Conservation (phyloP, 495 filamentous ascomycete genomes). For the Xanthoparmelia taractica region DNA sequence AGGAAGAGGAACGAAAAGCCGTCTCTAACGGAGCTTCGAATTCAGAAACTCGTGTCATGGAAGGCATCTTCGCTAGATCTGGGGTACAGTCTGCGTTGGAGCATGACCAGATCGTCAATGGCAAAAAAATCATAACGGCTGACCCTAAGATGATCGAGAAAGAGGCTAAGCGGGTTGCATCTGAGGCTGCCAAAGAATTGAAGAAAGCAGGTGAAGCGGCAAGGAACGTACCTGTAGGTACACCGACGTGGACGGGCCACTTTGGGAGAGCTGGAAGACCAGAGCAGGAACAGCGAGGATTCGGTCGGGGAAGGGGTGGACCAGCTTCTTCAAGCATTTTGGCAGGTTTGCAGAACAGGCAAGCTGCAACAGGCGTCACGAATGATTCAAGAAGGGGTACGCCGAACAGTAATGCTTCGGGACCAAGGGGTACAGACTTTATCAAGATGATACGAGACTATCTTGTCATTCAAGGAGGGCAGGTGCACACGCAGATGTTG, state of each 20-base stretch:
- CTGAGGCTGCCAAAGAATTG: slow-evolving; percentile 65
- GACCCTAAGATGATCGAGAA: slow-evolving; percentile 66
- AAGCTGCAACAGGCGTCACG: slow-evolving; percentile 36
- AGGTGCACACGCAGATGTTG: slow-evolving; percentile 64
- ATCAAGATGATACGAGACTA: slow-evolving; percentile 67
- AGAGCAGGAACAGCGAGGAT: slow-evolving; percentile 30
- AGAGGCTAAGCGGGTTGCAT: slow-evolving; percentile 75
- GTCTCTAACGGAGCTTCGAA: slow-evolving; percentile 38
- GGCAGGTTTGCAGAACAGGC: slow-evolving; percentile 51
- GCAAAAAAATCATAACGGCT: slow-evolving; percentile 53
- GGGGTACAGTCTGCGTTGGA: slow-evolving; percentile 79
- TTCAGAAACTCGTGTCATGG: slow-evolving; percentile 63
- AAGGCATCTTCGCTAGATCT: slow-evolving; percentile 75
- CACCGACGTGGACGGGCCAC: slow-evolving; percentile 88
- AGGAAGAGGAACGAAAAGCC: slow-evolving; percentile 34
- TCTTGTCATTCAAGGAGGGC: slow-evolving; percentile 60
- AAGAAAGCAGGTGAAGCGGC: slow-evolving; percentile 65
- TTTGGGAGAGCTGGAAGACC: slow-evolving; percentile 64
- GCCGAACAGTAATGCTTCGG: slow-evolving; percentile 23
- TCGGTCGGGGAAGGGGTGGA: slow-evolving; percentile 32
- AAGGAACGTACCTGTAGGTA: slow-evolving; percentile 63
- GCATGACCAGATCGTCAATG: slow-evolving; percentile 79
- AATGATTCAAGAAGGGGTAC: slow-evolving; percentile 27
- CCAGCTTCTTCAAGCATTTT: slow-evolving; percentile 50
- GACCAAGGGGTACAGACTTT: slow-evolving; percentile 45